Base-by-base conservation (phyloP, 23 red algal genomes). In the Gracilariopsis chorda region DNA sequence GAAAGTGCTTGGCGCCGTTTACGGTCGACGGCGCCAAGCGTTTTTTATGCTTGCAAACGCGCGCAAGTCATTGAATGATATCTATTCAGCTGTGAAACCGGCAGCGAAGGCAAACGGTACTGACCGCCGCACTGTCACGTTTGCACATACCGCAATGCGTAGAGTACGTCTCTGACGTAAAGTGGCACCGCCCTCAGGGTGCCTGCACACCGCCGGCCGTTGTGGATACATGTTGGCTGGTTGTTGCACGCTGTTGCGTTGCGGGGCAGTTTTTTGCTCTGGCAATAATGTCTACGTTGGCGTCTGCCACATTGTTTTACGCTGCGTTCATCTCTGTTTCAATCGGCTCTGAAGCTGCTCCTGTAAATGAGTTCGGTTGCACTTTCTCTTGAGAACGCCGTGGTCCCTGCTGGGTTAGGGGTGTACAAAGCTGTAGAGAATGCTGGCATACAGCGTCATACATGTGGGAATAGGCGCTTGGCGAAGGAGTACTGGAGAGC, bases 391-490 rank as follows among this genome's bases (percentile, higher is more conserved):
- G 65, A 73, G 7, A 65, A 89, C 25, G 19, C 32, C 17, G 51
- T 44, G 16, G 69, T 63, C 17, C 34, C 78, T 9, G 78, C 51
- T 37, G 89, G 58, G 35, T 36, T 92, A 20, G 89, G 78, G 7
- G 44, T 92, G 2, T 92, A 92, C 61, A 92, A 92, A 29, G 65
- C 78, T 28, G 77, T 74, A 21, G 89, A 92, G 45, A 92, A 84
- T 34, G 51, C 70, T 2, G 89, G 63, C 45, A 48, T 92, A 34
- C n/a, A 77, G 75, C 34, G 65, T 84, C 6, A 28, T 92, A 56
- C 89, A 92, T 58, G 77, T 84, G 12, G 80, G 47, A 39, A 55
- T 78, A 14, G 85, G 85, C 27, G 67, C 69, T 16, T 24, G 76
- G 20, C 43, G 85, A 40, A 69, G 78, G 11, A 40, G 27, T 13